Base-by-base conservation (phyloP, 768 basidiomycete species). In the Tricholoma furcatifolium region DNA sequence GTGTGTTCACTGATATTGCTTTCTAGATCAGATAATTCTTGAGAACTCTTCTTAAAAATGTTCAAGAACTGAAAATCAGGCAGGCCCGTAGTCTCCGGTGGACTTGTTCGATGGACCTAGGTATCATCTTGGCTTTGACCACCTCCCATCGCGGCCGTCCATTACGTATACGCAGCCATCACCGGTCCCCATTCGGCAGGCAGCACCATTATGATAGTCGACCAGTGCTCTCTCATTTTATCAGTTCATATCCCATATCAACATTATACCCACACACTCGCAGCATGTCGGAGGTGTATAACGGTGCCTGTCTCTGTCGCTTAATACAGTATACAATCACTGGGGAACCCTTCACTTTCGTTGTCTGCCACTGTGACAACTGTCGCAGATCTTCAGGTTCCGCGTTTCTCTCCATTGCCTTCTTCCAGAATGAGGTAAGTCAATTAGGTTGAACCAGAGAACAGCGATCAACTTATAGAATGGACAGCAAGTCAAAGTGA, bases 331-430 rank as follows among this genome's bases (percentile, higher is more conserved):
- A 47, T 31, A 59, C 58, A 17, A 47, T 56, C 11, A 56, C 58
- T 12, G 58, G 58, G 10, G 58, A 59, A 18, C 64, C 64, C 4
- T 64, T 61, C 43, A 41, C 44, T 2, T 63, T 57, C 50, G 48
- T 53, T 21, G 57, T 62, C 6, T 66, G 63, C 40, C 60, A 62
- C 21, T 63, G 61, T 51, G 43, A n/a, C 45, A 64, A 65, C 43
- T 67, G 65, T 61, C 57, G 58, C 45, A 65, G 65, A 43, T 54
- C 49, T 20, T 48, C 58, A 7, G 65, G 64, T 8, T 62, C 65
- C 2, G 65, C 65, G 1, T 65, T 67, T 43, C 55, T 62, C 58
- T 38, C 64, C 17, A 65, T 64, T 44, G 56, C 60, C 6, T 65
- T 65, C 48, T 67, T 67, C 58, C 54, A 49, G 14, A 47, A 56